phyloP scores from a whole-genome alignment of 768 basidiomycete genomes.

The Phaeotremella fagi region DNA sequence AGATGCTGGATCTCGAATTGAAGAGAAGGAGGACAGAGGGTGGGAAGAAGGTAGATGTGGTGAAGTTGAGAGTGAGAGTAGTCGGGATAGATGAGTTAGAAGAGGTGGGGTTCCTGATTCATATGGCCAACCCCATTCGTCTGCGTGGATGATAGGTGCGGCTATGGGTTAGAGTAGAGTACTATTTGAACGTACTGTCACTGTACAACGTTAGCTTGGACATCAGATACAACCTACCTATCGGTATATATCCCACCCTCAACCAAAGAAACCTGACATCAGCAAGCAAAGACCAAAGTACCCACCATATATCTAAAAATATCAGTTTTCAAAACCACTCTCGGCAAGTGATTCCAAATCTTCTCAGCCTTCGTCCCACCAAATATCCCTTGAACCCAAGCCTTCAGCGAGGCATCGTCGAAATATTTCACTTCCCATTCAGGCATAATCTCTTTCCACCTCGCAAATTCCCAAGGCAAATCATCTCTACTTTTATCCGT shows the following conservation, averaged over 20 bases:
- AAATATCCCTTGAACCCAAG: slow-evolving; percentile 28
- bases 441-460: slow-evolving; percentile 35
- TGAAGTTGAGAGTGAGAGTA: slow-evolving; percentile 24
- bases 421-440: slow-evolving; percentile 35
- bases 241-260: slow-evolving; percentile 42
- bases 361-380: slow-evolving; percentile 25
- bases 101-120: slow-evolving; percentile 22
- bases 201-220: not conserved
- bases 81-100: slow-evolving; percentile 26
- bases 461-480: slow-evolving; percentile 25
- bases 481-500: slow-evolving; percentile 27
- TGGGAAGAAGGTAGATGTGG: slow-evolving; percentile 18
- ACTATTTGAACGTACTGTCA: slow-evolving; percentile 2
- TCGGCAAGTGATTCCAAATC: slow-evolving; percentile 30
- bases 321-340: slow-evolving; percentile 35
- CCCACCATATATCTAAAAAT: slow-evolving; percentile 35
- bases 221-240: slow-evolving; percentile 9
- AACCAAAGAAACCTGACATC: slow-evolving; percentile 24
- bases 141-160: slow-evolving; percentile 35
- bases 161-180: slow-evolving; percentile 3
- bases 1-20: not conserved
- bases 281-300: not conserved
- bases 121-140: slow-evolving; percentile 33
- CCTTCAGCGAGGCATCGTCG: slow-evolving; percentile 25
- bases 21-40: slow-evolving; percentile 10